phyloP scores from a whole-genome alignment of 805 yeast genomes.

The Candida orba region DNA sequence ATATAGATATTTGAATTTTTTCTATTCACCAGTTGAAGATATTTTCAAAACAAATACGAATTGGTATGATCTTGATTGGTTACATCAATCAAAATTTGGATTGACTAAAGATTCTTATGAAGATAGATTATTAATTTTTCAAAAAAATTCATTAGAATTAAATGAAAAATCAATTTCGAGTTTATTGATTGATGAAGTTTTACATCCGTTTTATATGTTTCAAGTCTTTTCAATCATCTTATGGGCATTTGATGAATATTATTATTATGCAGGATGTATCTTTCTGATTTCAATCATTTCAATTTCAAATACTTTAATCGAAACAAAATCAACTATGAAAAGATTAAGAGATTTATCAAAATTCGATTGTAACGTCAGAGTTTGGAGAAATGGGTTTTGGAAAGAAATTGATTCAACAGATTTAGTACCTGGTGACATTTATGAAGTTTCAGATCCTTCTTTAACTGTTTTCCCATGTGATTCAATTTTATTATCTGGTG shows the following conservation, averaged over 20 bases:
- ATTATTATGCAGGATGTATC: constrained; percentile 90
- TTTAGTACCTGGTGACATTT: constrained; percentile 93
- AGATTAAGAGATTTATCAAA: constrained; percentile 69
- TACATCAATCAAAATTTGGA: constrained; percentile 53
- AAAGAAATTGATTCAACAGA: constrained; percentile 67
- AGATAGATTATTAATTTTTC: constrained; percentile 69
- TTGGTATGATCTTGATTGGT: constrained; percentile 86
- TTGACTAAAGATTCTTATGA: constrained; percentile 61
- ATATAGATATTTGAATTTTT: constrained; percentile 76
- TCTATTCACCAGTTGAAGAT: constrained; percentile 84
- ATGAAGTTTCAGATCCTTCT: constrained; percentile 84
- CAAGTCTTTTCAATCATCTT: constrained; percentile 87
- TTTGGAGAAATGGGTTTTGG: constrained; percentile 92
- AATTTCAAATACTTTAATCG: constrained; percentile 73
- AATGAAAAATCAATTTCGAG: constrained; percentile 60
- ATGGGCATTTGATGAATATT: constrained; percentile 90
- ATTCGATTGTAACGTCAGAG: constrained; percentile 77
- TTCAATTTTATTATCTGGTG: constrained; percentile 80
- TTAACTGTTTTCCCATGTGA: constrained; percentile 78
- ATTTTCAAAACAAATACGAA: constrained; percentile 74
- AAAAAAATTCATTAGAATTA: constrained; percentile 66
- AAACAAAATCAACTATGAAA: constrained; percentile 68
- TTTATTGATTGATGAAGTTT: constrained; percentile 74
- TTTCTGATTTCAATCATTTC: constrained; percentile 79
- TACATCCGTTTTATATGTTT: constrained; percentile 93